Evolutionary conservation across 2,329 filamentous ascomycete genomes (phyloP), one percentile per base, ranked within the genome.

Genomic region (Colletotrichum orbiculare): DNA sequence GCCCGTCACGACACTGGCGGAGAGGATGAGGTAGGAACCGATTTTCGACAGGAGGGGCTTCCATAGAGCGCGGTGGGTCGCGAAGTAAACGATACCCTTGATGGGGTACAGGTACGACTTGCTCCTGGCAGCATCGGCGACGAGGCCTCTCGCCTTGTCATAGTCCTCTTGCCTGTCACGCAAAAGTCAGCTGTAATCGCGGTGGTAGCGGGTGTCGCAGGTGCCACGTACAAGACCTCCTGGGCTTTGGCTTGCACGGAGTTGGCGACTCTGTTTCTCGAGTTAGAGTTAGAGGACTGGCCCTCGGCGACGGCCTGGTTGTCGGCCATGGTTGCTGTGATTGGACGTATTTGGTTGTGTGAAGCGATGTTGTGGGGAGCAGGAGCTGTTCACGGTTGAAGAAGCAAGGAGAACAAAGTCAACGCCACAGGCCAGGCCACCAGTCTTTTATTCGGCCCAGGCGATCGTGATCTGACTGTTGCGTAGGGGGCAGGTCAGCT

Each of bases 31-130:
- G 35, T 90, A 93, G 3, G 86, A 85, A 2, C 81, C 75, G 48
- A 90, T 75, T 64, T 83, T 83, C 7, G 82, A 84, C 42, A 84
- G 69, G 47, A 89, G 83, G 2, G 87, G 87, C 71, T 83, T 83
- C 87, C 87, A 89, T 49, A 90, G 75, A 7, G 81, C 75, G 13
- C 79, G 80, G 68, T 89, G 86, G 33, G 79, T 80, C 47, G 83
- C 50, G 71, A 89, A 88, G 75, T 89, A 90, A 72, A 83, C 70
- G 56, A 89, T 85, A 2, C 87, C 87, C 82, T 86, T 94, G 78
- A 97, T 84, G 34, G 95, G 95, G 78, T 97, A 97, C 68, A 96
- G 55, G 52, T 70, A 70, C 11, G 94, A 88, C 54, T 89, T 87
- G 68, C 93, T 97, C 71, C 84, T 87, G 55, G 89, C 87, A 38